A percentile compares a stretch with the other conserved stretches of the same genome.
Conservation (phyloP, 768 basidiomycete genomes). For the Russula griseocarnosa region DNA sequence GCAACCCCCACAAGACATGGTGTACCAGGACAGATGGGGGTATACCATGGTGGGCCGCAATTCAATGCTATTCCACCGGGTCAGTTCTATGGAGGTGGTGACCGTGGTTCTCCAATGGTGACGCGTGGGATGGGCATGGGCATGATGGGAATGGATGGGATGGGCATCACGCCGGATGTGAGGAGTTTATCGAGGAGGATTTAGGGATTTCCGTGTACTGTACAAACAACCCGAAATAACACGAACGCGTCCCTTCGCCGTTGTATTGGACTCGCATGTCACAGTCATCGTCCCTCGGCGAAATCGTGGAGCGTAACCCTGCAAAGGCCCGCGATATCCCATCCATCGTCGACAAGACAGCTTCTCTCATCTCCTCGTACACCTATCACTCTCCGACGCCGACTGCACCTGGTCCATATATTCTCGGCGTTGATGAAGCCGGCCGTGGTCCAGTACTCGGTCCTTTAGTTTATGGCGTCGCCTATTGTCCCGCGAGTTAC, state of each 20-base stretch:
- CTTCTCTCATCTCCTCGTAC: constrained; percentile 63
- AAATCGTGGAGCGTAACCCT: neutral
- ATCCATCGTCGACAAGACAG: constrained; percentile 56
- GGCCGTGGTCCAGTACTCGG: constrained; percentile 94
- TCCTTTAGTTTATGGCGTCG: constrained; percentile 93
- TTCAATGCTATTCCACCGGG: constrained; percentile 38
- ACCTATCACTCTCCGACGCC: constrained; percentile 73
- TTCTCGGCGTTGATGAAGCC: constrained; percentile 98
- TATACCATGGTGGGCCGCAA: constrained; percentile 25
- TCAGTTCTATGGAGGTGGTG: constrained; percentile 42
- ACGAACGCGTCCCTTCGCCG: constrained; percentile 22
- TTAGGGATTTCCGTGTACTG: neutral
- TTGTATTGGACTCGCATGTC: neutral
- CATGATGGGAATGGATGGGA: constrained; percentile 27
- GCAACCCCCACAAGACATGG: constrained; percentile 32
- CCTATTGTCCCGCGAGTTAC: constrained; percentile 84
- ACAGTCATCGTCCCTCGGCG: constrained; percentile 12
- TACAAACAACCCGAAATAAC: constrained; percentile 26
- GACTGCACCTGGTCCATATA: constrained; percentile 71
- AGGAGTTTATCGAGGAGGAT: constrained; percentile 26
- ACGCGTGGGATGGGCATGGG: constrained; percentile 22
- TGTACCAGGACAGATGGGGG: constrained; percentile 31
- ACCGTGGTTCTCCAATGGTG: constrained; percentile 27
- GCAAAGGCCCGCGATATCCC: constrained; percentile 37
- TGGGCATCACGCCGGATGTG: constrained; percentile 28